phyloP scores from a whole-genome alignment of 768 basidiomycete genomes.

The Pilatotrama ljubarskyi region DNA sequence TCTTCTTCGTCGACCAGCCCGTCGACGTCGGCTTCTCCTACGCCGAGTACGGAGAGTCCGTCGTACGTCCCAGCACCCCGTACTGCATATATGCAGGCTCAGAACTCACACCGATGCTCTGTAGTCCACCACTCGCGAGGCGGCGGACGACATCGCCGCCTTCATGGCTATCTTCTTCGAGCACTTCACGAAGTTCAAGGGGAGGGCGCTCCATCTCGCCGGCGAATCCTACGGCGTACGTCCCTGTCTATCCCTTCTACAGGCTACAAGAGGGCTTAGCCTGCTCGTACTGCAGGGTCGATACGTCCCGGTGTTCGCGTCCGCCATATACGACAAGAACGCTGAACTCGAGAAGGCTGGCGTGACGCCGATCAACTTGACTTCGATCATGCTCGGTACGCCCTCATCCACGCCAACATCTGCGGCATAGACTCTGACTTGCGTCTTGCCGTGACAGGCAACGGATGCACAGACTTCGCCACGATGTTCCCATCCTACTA shows the following conservation, averaged over 20 bases:
- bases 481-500: slow-evolving; percentile 44
- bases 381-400: slow-evolving; percentile 51
- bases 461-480: slow-evolving; percentile 43
- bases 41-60: slow-evolving; percentile 59
- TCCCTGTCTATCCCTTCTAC: not conserved
- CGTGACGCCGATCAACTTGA: slow-evolving; percentile 49
- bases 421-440: not conserved
- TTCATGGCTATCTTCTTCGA: slow-evolving; percentile 77
- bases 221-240: slow-evolving; percentile 55
- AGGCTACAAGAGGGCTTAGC: too few relatives aligned
- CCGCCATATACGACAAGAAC: slow-evolving; percentile 52
- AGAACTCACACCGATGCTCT: not conserved
- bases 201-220: slow-evolving; percentile 46
- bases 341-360: slow-evolving; percentile 42
- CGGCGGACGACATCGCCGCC: slow-evolving; percentile 67
- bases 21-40: slow-evolving; percentile 40
- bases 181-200: slow-evolving; percentile 69
- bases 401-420: not conserved
- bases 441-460: slow-evolving; percentile 38
- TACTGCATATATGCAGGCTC: too few relatives aligned
- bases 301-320: slow-evolving; percentile 52
- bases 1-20: slow-evolving; percentile 49
- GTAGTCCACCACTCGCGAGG: slow-evolving; percentile 57
- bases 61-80: slow-evolving; percentile 41
- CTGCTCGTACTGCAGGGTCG: slow-evolving; percentile 39